phyloP scores from a whole-genome alignment of 2,329 filamentous ascomycete genomes.

The Diaporthe capsici region DNA sequence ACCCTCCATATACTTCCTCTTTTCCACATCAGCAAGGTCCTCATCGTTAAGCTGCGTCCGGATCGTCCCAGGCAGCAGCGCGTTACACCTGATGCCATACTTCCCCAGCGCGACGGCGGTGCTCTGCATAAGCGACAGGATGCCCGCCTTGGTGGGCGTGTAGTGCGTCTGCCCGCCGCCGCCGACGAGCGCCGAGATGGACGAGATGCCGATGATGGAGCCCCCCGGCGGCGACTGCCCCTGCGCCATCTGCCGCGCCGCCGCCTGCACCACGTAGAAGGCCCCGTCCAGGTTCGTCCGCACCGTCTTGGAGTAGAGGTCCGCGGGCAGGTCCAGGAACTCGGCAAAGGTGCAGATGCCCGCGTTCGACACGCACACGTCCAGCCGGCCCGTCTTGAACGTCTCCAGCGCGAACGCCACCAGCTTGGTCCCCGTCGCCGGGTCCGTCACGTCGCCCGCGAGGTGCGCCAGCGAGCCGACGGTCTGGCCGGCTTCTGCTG shows the following conservation, averaged over 20 bases:
- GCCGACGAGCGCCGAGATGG: slow-evolving; percentile 82
- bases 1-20: slow-evolving; percentile 84
- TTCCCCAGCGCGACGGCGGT: slow-evolving; percentile 83
- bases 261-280: slow-evolving; percentile 90
- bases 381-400: slow-evolving; percentile 70
- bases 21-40: slow-evolving; percentile 80
- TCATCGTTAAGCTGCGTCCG: slow-evolving; percentile 87
- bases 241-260: slow-evolving; percentile 83
- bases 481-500: slow-evolving; percentile 54
- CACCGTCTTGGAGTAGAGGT: slow-evolving; percentile 80
- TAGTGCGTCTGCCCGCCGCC: slow-evolving; percentile 87
- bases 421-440: slow-evolving; percentile 77
- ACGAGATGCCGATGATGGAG: slow-evolving; percentile 83
- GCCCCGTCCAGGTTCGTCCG: slow-evolving; percentile 87
- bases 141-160: slow-evolving; percentile 89
- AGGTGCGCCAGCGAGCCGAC: slow-evolving; percentile 75
- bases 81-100: slow-evolving; percentile 85
- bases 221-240: slow-evolving; percentile 76
- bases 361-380: slow-evolving; percentile 90
- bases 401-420: slow-evolving; percentile 75
- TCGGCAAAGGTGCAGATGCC: slow-evolving; percentile 91
- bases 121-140: slow-evolving; percentile 86
- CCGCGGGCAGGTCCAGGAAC: slow-evolving; percentile 80
- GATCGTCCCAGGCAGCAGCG: slow-evolving; percentile 86
- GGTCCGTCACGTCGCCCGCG: slow-evolving; percentile 82